phyloP scores from a whole-genome alignment of 495 filamentous ascomycete species.

The Aspergillus sclerotioniger region DNA sequence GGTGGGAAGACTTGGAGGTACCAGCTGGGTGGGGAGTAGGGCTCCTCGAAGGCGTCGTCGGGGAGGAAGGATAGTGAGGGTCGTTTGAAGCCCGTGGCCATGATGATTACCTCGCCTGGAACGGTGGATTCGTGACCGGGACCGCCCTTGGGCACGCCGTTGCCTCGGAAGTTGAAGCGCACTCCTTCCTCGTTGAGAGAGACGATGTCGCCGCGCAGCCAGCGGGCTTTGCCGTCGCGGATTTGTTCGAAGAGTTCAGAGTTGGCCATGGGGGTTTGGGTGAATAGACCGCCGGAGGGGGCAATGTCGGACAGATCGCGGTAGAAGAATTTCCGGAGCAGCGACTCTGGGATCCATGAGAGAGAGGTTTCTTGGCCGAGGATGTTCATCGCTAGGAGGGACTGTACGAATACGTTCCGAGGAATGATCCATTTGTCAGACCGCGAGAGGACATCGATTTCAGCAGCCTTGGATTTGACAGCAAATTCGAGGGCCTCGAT shows the following conservation, averaged over 20 bases:
- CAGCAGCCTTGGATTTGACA: constrained; percentile 59
- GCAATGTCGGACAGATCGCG: constrained; percentile 78
- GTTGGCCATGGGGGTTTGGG: constrained; percentile 82
- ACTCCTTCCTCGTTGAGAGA: constrained; percentile 63
- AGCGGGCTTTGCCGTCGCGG: constrained; percentile 69
- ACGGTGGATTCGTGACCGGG: constrained; percentile 63
- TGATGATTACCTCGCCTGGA: constrained; percentile 71
- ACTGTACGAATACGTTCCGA: constrained; percentile 70
- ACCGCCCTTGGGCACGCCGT: constrained; percentile 70
- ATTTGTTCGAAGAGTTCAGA: constrained; percentile 75
- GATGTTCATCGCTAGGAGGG: constrained; percentile 72
- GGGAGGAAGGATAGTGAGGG: constrained; percentile 74
- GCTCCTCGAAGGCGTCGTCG: constrained; percentile 62
- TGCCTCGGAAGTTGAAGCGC: constrained; percentile 63
- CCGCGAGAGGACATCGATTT: constrained; percentile 71
- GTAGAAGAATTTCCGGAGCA: constrained; percentile 80
- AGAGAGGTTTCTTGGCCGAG: constrained; percentile 73
- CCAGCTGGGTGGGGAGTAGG: constrained; percentile 80
- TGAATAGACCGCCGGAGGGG: constrained; percentile 70
- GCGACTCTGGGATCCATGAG: constrained; percentile 73
- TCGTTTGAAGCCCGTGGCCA: constrained; percentile 79
- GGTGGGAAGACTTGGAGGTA: constrained; percentile 80
- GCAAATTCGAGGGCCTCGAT: constrained; percentile 85
- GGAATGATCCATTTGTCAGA: constrained; percentile 91
- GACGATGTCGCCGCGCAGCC: constrained; percentile 78